These are phyloP conservation scores for Cordyceps fumosorosea DNA, from an alignment of 2,329 filamentous ascomycete genomes.

Conservation along the genomic window DNA sequence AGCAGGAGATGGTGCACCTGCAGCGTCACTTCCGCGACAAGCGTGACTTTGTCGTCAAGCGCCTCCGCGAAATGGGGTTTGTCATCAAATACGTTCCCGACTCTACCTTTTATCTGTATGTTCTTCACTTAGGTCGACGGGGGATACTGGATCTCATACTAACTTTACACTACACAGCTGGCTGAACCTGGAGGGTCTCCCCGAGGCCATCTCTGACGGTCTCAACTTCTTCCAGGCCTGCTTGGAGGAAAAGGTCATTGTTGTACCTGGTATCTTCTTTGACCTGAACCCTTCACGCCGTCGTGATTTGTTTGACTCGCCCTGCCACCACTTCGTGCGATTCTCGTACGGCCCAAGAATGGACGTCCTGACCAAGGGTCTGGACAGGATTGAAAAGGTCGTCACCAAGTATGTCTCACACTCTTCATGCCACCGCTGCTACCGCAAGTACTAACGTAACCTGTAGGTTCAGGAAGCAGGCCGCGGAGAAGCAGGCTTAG, in stretches of 20 bases:
- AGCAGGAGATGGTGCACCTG: slow-evolving; percentile 79
- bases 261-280: slow-evolving; percentile 97
- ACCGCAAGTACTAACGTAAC: slow-evolving; percentile 6
- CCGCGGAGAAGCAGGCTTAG: too few relatives aligned
- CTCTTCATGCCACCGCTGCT: background rate
- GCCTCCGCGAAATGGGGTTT: slow-evolving; percentile 82
- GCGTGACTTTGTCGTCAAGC: slow-evolving; percentile 80
- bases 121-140: background rate
- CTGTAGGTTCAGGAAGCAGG: slow-evolving; percentile 19
- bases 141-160: background rate
- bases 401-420: slow-evolving; percentile 55
- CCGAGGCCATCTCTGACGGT: slow-evolving; percentile 80
- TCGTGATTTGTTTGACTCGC: slow-evolving; percentile 86
- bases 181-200: slow-evolving; percentile 60
- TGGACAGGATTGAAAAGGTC: slow-evolving; percentile 79
- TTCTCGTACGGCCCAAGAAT: slow-evolving; percentile 79
- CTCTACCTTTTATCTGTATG: slow-evolving; percentile 87
- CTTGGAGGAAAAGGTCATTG: slow-evolving; percentile 88
- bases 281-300: slow-evolving; percentile 87
- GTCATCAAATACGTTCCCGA: slow-evolving; percentile 76
- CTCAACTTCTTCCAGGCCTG: slow-evolving; percentile 97
- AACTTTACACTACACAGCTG: slow-evolving; percentile 26
- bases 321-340: slow-evolving; percentile 87
- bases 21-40: slow-evolving; percentile 87
- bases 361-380: slow-evolving; percentile 69